Percentiles rank a stretch among this genome's conserved stretches.
Conservation (phyloP, 1,139 yeast species). For the Protomyces inundatus region DNA sequence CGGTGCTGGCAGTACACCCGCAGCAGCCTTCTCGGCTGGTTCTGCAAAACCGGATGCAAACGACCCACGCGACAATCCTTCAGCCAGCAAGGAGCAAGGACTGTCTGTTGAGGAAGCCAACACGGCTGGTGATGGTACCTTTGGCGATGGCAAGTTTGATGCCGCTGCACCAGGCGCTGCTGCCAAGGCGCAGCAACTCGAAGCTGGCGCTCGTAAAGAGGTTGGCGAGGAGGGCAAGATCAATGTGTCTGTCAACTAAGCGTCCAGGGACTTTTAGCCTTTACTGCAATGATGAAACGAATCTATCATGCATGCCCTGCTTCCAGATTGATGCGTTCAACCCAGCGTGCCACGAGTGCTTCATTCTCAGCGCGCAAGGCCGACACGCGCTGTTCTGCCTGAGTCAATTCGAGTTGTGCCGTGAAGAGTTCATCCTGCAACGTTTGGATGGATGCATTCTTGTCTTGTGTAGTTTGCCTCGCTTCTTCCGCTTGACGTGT, state of each 20-base stretch:
- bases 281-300: background rate
- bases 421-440: conserved; percentile 15
- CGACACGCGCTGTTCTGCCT: background rate
- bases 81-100: background rate
- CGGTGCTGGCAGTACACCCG: conserved; percentile 15
- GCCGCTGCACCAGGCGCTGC: conserved; percentile 25
- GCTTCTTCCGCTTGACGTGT: background rate
- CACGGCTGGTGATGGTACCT: conserved; percentile 22
- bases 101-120: conserved; percentile 14
- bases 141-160: conserved; percentile 23
- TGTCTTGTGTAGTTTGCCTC: background rate
- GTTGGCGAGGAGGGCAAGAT: conserved; percentile 23
- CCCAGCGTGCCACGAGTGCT: conserved; percentile 6
- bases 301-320: background rate
- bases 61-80: conserved; percentile 8
- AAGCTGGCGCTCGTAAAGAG: conserved; percentile 14
- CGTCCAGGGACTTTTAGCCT: background rate
- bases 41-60: conserved; percentile 10
- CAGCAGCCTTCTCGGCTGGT: conserved; percentile 15
- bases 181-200: conserved; percentile 14
- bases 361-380: conserved; percentile 2
- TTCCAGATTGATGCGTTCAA: conserved; percentile 13
- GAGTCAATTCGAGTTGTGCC: background rate
- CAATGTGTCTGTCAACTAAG: conserved; percentile 7
- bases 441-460: conserved; percentile 4